Base-by-base conservation (phyloP, 2,329 filamentous ascomycete genomes). In the Penicillium expansum region DNA sequence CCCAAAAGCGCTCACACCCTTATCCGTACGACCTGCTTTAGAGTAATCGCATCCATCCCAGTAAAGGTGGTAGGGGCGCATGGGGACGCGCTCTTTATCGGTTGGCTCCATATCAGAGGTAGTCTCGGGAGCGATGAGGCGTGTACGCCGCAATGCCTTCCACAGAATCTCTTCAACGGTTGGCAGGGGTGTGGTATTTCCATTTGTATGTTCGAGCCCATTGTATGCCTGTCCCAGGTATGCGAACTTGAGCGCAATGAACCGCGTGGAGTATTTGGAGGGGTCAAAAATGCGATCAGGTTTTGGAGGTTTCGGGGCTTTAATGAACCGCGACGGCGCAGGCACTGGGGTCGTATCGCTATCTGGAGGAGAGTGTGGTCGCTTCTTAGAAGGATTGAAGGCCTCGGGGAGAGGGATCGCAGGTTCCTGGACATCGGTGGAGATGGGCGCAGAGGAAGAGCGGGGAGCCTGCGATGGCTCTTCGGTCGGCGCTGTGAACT, bases 161-260 rank as follows among this genome's bases (percentile, higher is more conserved):
- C 92, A 99, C 48, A 99, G 72, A 74, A 92, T 90, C 75, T 96
- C 92, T 74, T 99, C 94, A 60, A 99, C 89, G 0, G 92, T 92
- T 5, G 93, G 87, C 60, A 90, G 73, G 4, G 85, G 84, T 5
- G 86, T 88, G 1, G 73, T 77, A 58, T 89, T 88, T 63, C 86
- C 86, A 58, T 83, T 82, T 69, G 93, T 88, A 74, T 93, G 90
- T 78, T 99, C 94, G 72, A 92, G 95, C 1, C 94, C 94, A 74
- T 94, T 93, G 74, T 97, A 99, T 54, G 85, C 84, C 71, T 91
- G 90, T 45, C 94, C 94, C 35, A 97, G 78, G 72, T 99, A 99
- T 38, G 94, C 92, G 61, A 99, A 86, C 74, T 97, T 97, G 57
- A 99, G 79, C 8, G 93, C 94, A 61, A 99, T 89, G 59, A 88